Percentiles rank a stretch among this genome's conserved stretches.
Evolutionary conservation across 208 protist genomes (phyloP).

Genomic region (Leishmania gerbilli): DNA sequence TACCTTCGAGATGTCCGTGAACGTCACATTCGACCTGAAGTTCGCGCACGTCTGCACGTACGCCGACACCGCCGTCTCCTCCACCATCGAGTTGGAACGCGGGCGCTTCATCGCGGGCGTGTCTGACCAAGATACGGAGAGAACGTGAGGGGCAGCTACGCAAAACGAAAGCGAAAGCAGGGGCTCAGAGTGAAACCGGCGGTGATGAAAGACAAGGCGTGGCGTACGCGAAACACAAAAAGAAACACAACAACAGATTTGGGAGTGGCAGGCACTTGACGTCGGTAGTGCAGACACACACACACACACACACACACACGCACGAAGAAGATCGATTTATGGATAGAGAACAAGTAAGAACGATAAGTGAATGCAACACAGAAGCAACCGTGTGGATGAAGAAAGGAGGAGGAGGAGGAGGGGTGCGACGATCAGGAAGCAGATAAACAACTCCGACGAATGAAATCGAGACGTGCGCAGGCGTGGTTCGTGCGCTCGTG

Average conservation of each 20-base stretch:
- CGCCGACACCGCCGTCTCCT: constrained; percentile 37
- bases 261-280: not conserved
- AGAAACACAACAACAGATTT: not conserved
- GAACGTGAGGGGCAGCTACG: not conserved
- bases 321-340: no score
- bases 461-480: not conserved
- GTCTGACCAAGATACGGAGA: constrained; percentile 2
- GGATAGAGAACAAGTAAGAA: not conserved
- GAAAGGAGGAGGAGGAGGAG: not conserved
- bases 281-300: not conserved
- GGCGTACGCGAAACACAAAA: not conserved
- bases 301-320: not conserved
- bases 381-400: not conserved
- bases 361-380: not conserved
- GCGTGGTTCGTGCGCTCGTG: not conserved
- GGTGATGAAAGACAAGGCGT: not conserved
- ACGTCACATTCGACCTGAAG: constrained; percentile 60
- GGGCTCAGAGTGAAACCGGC: not conserved
- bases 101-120: constrained; percentile 28
- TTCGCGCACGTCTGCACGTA: constrained; percentile 53
- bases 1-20: constrained; percentile 52
- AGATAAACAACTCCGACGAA: not conserved
- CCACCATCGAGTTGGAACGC: constrained; percentile 34
- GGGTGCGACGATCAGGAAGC: no score
- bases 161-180: not conserved